Base-by-base conservation (phyloP, 108 stramenopile species). In the Conticribra guillardii region DNA sequence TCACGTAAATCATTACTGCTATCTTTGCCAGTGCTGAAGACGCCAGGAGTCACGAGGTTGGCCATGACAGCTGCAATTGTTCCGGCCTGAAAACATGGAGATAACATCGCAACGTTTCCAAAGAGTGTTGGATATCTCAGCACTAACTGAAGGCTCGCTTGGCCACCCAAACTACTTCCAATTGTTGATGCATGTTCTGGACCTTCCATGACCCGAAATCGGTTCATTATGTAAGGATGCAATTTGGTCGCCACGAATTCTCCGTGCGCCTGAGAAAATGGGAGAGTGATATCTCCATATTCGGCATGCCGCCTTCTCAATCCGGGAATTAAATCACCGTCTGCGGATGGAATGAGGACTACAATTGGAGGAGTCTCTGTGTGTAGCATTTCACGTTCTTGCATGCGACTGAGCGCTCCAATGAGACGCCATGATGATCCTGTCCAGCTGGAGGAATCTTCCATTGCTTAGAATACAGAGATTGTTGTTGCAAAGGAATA, bases 151-250 rank as follows among this genome's bases (percentile, higher is more conserved):
- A 90, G 46, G 9, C 81, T 77, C 23, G 87, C 89, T 66, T 90
- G 87, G n/a, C 89, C 89, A 27, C 89, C 89, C 30, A 90, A 50
- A 46, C 77, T 80, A 15, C 82, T 74, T 11, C 89, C 89, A 14
- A 90, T 88, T 5, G 72, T 45, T 69, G 64, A 69, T 15, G 66
- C 71, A 26, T 81, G 58, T 47, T 80, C 71, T 27, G 79, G 55
- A 30, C 60, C 77, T 8, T 60, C 53, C 50, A 62, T 68, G 14
- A 86, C 83, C 1, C 87, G 82, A 59, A 88, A 91, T 45, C 63
- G 54, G 23, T 71, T 27, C 41, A 79, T 63, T 0, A 91, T 63
- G 31, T 85, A 71, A 2, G 90, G 87, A 59, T 85, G 86, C n/a
- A 91, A 56, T 2, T 63, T 82, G 0, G 62, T 59, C 34, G 84